phyloP scores from a whole-genome alignment of 441 rosid genomes.

The Adansonia gregorii region DNA sequence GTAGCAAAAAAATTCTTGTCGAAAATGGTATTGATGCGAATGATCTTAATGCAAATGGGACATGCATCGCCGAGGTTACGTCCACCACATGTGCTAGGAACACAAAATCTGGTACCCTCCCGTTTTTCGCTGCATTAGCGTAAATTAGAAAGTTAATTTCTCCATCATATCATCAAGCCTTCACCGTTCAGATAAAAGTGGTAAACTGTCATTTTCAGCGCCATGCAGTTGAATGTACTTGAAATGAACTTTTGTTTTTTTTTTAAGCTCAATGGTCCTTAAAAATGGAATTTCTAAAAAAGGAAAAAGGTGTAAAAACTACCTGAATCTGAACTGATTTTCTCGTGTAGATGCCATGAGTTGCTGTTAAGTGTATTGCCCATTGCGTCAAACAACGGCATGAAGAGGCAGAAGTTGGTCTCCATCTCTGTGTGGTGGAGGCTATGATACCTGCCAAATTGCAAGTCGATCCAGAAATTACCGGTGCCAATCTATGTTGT shows the following conservation, averaged over 20 bases:
- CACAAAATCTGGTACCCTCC: slow-evolving; percentile 78
- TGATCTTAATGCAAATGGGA: slow-evolving; percentile 62
- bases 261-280: not conserved
- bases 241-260: not conserved
- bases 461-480: slow-evolving; percentile 6
- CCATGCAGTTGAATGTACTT: not conserved
- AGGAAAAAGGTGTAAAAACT: not conserved
- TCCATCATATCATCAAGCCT: not conserved
- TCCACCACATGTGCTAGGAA: slow-evolving; percentile 94
- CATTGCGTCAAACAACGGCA: slow-evolving; percentile 84
- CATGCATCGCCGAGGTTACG: slow-evolving; percentile 62
- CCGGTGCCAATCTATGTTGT: no score
- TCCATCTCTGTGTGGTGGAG: slow-evolving; percentile 78
- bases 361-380: slow-evolving; percentile 68
- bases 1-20: slow-evolving; percentile 45
- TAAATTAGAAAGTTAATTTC: not conserved
- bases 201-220: not conserved
- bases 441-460: slow-evolving; percentile 65
- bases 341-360: slow-evolving; percentile 75
- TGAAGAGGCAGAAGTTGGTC: slow-evolving; percentile 91
- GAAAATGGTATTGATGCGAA: slow-evolving; percentile 60
- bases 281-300: not conserved
- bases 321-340: slow-evolving; percentile 55
- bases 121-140: slow-evolving; percentile 37
- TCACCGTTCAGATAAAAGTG: no score